Evolutionary conservation across 192 early-diverging fungal species (phyloP).

Genomic region (Umbelopsis ramanniana): DNA sequence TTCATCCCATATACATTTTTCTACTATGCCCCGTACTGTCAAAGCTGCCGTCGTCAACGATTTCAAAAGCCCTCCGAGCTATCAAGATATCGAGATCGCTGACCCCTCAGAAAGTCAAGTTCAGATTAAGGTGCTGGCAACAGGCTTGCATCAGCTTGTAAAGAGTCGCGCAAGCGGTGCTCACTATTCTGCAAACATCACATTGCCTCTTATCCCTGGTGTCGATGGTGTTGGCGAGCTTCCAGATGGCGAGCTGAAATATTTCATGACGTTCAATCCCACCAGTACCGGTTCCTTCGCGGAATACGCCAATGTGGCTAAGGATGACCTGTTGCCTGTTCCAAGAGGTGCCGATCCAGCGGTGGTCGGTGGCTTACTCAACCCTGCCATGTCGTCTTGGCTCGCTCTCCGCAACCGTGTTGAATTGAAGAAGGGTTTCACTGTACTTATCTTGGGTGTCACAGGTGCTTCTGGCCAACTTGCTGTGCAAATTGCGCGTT

Average conservation of each 20-base stretch:
- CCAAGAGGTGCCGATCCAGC: constrained; percentile 5
- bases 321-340: background rate
- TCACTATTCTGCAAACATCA: constrained; percentile 13
- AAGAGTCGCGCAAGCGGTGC: constrained; percentile 11
- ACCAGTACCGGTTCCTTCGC: constrained; percentile 14
- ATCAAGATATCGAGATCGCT: background rate
- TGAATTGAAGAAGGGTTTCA: background rate
- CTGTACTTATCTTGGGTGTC: constrained; percentile 20
- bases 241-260: constrained; percentile 4
- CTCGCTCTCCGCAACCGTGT: constrained; percentile 19
- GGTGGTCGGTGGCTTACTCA: background rate
- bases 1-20: background rate
- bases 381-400: constrained; percentile 34
- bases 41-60: constrained; percentile 4
- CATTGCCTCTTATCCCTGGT: constrained; percentile 16
- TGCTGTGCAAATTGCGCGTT: constrained; percentile 22
- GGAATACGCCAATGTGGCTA: constrained; percentile 5
- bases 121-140: constrained; percentile 23
- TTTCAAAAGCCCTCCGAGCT: background rate
- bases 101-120: background rate
- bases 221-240: constrained; percentile 23
- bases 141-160: constrained; percentile 27
- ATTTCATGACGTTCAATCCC: constrained; percentile 14
- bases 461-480: constrained; percentile 24
- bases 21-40: constrained; percentile 1